Percentiles rank a stretch among this genome's conserved stretches.
Conservation (phyloP, 2,329 filamentous ascomycete species). For the Sclerotiophoma versabilis region DNA sequence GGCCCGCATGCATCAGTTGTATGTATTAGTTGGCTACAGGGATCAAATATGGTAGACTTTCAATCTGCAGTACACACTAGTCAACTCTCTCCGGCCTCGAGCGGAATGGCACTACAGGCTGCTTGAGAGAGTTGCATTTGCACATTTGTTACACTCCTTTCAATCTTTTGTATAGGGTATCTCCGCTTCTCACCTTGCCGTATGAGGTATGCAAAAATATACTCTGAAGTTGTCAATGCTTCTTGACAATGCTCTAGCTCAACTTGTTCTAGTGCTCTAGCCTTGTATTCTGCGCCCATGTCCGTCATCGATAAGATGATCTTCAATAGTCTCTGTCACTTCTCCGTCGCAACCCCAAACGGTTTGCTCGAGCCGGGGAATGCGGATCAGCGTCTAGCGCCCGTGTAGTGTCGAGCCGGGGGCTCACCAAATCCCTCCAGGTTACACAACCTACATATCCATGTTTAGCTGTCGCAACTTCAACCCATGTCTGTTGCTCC, state of each 20-base stretch:
- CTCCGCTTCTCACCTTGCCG: not conserved
- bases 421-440: conserved; percentile 1
- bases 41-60: conserved; percentile 40
- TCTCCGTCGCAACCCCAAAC: not conserved
- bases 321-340: conserved; percentile 9
- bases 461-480: not conserved
- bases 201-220: conserved; percentile 1
- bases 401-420: conserved; percentile 1
- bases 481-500: conserved; percentile 12
- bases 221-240: not conserved
- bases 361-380: conserved; percentile 29
- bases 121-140: conserved; percentile 33
- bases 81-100: conserved; percentile 23
- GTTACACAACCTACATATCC: conserved; percentile 7
- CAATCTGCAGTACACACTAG: conserved; percentile 44
- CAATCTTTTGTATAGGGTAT: conserved; percentile 21
- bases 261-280: not conserved
- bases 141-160: conserved; percentile 37
- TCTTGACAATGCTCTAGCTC: too few species aligned
- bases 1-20: conserved; percentile 43
- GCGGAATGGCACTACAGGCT: conserved; percentile 29
- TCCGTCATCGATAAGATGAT: conserved; percentile 1
- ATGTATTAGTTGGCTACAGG: conserved; percentile 47
- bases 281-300: not conserved
- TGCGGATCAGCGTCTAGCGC: conserved; percentile 13